These are phyloP conservation scores for Pontederia crassipes DNA, from an alignment of 176 grass and related monocot species.

Conservation along the genomic window DNA sequence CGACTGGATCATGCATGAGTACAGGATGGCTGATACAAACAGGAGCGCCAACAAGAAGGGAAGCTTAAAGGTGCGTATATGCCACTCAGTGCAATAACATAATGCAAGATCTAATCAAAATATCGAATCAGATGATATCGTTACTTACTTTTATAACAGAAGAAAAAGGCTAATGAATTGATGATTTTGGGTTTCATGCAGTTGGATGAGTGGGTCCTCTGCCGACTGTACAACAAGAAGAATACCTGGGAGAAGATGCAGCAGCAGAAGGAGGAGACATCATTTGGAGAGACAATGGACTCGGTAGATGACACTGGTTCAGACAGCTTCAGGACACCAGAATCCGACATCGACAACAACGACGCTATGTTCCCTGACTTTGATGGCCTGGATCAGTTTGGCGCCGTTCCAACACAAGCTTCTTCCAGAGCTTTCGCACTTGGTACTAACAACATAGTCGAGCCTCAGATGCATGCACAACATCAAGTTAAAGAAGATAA, in stretches of 20 bases:
- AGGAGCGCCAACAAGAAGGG: constrained; percentile 24
- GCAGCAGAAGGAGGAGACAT: constrained; percentile 18
- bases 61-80: constrained; percentile 39
- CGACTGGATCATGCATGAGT: constrained; percentile 97
- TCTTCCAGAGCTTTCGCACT: background rate
- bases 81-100: background rate
- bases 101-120: background rate
- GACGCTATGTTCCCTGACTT: constrained; percentile 25
- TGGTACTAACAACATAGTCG: background rate
- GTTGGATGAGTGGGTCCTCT: constrained; percentile 81
- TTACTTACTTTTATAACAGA: background rate
- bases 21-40: constrained; percentile 33
- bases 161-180: background rate
- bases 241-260: constrained; percentile 69
- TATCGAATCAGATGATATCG: background rate
- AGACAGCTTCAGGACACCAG: constrained; percentile 36
- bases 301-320: constrained; percentile 33
- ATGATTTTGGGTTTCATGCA: constrained; percentile 17
- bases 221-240: constrained; percentile 75
- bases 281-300: constrained; percentile 1
- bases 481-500: constrained; percentile 8
- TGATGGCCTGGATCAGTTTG: background rate
- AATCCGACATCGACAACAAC: constrained; percentile 77
- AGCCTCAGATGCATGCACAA: constrained; percentile 25
- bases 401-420: constrained; percentile 17